Conservation (phyloP, 495 filamentous ascomycete species). For the Tuber borchii region DNA sequence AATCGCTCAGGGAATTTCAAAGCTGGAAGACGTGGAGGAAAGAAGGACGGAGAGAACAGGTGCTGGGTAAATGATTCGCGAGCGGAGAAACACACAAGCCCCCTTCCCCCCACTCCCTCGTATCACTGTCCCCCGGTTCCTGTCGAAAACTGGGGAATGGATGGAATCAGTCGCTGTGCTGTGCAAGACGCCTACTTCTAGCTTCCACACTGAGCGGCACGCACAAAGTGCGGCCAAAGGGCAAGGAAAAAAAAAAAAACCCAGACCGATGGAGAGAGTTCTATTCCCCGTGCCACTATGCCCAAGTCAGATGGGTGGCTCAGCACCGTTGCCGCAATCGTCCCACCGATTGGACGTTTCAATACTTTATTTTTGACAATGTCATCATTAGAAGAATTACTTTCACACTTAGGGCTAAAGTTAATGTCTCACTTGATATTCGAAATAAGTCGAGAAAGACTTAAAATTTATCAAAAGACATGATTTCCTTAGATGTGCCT, state of each 20-base stretch:
- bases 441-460: neutral
- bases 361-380: constrained; percentile 3
- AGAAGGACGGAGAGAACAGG: neutral
- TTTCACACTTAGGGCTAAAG: neutral
- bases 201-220: neutral
- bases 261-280: neutral
- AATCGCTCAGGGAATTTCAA: neutral
- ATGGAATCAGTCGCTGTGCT: neutral
- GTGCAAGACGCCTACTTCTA: neutral
- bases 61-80: neutral
- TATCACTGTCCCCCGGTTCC: neutral
- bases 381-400: neutral
- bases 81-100: neutral
- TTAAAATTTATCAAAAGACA: neutral
- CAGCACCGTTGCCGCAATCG: neutral
- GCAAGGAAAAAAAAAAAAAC: neutral
- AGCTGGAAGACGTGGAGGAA: neutral
- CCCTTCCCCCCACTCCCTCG: neutral
- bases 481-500: neutral
- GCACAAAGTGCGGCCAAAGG: neutral
- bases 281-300: neutral
- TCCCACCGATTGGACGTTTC: neutral
- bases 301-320: neutral
- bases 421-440: neutral
- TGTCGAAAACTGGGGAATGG: neutral